Percentiles rank a stretch among this genome's conserved stretches.
These are phyloP conservation scores for Panicum hallii DNA, from an alignment of 202 grass and related monocot species.

Conservation along the genomic window DNA sequence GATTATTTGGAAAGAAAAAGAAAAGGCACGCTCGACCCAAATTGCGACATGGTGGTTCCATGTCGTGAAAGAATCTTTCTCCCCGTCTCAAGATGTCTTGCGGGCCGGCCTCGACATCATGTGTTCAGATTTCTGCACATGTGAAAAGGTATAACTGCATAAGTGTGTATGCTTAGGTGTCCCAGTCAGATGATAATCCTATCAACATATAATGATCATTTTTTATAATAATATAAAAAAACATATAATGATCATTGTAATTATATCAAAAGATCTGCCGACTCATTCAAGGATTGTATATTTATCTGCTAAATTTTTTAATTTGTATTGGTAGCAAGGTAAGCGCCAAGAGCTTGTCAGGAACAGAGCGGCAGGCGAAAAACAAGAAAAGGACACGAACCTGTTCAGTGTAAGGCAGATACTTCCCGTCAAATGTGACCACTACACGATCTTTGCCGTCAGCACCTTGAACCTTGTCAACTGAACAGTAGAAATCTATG, in stretches of 20 bases:
- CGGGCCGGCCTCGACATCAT: conserved; percentile 63
- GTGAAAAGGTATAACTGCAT: neutral
- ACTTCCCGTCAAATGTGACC: conserved; percentile 91
- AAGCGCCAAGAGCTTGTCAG: neutral
- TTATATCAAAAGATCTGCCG: neutral
- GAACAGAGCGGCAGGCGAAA: neutral
- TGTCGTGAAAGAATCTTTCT: neutral
- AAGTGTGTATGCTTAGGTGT: conserved; percentile 3
- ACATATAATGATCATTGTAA: neutral
- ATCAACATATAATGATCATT: neutral
- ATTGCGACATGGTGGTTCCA: neutral
- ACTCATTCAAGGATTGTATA: neutral
- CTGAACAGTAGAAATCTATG: conserved; percentile 95
- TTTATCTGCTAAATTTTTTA: neutral
- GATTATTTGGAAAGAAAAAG: neutral
- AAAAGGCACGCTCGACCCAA: neutral
- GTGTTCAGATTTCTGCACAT: conserved; percentile 79
- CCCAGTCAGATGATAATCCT: neutral
- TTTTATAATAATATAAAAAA: no score
- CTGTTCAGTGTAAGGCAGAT: conserved; percentile 91
- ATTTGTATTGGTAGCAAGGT: neutral
- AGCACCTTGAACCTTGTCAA: conserved; percentile 85
- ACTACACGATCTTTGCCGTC: conserved; percentile 89
- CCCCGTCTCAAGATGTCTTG: conserved; percentile 50
- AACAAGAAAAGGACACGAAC: conserved; percentile 46